phyloP scores from a whole-genome alignment of 1,284 basidiomycete species.

The Ceratobasidium sp. region DNA sequence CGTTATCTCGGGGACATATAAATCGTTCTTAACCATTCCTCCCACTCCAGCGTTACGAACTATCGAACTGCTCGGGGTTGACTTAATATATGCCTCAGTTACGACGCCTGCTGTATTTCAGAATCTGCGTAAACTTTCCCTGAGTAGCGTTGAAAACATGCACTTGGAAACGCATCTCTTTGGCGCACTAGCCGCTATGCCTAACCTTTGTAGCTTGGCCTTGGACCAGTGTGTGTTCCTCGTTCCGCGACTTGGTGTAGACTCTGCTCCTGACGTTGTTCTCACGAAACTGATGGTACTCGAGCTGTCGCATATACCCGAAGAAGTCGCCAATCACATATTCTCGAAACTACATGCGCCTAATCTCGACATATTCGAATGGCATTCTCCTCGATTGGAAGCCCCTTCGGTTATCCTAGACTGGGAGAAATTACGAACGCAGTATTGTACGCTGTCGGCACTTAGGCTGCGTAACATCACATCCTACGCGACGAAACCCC shows the following conservation, averaged over 20 bases:
- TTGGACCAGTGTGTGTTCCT: constrained; percentile 27
- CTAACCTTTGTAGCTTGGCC: constrained; percentile 8
- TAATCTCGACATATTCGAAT: constrained; percentile 2
- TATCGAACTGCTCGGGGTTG: constrained; percentile 18
- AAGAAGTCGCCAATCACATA: constrained; percentile 29
- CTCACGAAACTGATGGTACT: neutral
- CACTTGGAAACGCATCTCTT: constrained; percentile 22
- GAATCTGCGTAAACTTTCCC: constrained; percentile 2
- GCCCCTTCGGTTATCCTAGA: constrained; percentile 8
- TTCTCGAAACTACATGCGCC: constrained; percentile 3
- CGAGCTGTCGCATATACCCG: constrained; percentile 22
- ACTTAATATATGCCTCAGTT: neutral
- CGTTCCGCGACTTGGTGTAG: neutral
- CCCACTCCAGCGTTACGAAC: neutral
- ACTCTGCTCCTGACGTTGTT: neutral
- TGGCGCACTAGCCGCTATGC: constrained; percentile 14
- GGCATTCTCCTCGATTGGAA: constrained; percentile 1
- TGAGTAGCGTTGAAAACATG: constrained; percentile 23
- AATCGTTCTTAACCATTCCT: neutral
- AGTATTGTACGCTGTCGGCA: neutral
- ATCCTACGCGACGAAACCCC: constrained; percentile 7
- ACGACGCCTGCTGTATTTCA: neutral
- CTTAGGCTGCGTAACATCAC: constrained; percentile 16
- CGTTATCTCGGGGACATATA: neutral
- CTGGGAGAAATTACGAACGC: constrained; percentile 2